Evolutionary conservation across 2,329 filamentous ascomycete genomes (phyloP).

Genomic region (Venturiaceae sp.): DNA sequence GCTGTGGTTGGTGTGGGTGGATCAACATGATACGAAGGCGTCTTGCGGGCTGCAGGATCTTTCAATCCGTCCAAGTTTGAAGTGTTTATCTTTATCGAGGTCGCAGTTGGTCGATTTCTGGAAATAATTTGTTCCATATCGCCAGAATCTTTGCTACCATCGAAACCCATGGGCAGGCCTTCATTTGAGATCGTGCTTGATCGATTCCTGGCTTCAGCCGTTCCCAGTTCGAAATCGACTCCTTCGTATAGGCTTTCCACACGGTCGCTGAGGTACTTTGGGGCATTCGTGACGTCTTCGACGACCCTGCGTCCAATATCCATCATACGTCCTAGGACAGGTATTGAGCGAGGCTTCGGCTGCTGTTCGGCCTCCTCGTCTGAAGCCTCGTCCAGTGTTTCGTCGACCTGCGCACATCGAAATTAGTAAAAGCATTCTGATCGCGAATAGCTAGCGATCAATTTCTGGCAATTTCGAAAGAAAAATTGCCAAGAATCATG

Average conservation of each 20-base stretch:
- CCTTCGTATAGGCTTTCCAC: neutral
- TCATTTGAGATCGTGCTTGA: neutral
- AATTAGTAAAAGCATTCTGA: neutral
- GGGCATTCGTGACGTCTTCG: conserved; percentile 1
- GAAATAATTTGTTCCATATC: neutral
- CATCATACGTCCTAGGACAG: neutral
- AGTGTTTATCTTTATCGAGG: neutral
- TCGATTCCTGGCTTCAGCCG: neutral
- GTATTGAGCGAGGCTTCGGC: neutral
- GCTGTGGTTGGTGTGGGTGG: neutral
- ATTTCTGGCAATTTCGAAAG: neutral
- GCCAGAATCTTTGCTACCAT: neutral
- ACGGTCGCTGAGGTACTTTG: neutral
- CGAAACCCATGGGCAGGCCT: too few species aligned
- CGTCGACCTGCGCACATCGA: neutral
- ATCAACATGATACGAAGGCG: neutral
- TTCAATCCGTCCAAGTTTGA: neutral
- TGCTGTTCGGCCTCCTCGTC: neutral
- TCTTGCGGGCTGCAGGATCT: neutral
- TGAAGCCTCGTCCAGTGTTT: conserved; percentile 1
- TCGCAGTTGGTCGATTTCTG: too few species aligned
- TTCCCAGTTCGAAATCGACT: neutral
- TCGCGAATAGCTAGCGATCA: neutral
- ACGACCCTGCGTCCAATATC: conserved; percentile 3
- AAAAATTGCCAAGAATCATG: neutral